phyloP scores from a whole-genome alignment of 805 yeast genomes.

The Starmerella asiatica region DNA sequence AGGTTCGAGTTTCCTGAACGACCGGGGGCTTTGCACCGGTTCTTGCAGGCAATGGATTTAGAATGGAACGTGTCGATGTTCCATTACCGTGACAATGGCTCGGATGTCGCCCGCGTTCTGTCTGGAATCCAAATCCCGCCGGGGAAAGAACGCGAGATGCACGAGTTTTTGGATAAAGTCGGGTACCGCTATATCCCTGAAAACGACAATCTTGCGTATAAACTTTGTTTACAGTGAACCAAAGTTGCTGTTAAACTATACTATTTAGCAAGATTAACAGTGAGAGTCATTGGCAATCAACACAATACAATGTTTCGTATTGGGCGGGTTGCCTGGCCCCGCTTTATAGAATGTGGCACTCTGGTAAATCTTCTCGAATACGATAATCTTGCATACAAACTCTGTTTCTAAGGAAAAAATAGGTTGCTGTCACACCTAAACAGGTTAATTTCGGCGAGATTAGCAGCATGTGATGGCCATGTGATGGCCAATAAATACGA shows the following conservation, averaged over 20 bases:
- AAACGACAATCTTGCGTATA: conserved; percentile 73
- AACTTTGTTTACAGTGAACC: conserved; percentile 58
- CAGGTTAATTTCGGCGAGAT: too few relatives aligned
- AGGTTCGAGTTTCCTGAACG: conserved; percentile 94
- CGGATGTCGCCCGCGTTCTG: conserved; percentile 82
- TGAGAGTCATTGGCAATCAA: too few relatives aligned
- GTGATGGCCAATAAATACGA: too few relatives aligned
- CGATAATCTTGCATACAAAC: conserved; percentile 67
- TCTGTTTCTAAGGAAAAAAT: conserved; percentile 57
- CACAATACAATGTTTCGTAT: too few relatives aligned
- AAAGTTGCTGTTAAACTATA: too few relatives aligned
- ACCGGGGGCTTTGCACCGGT: conserved; percentile 83
- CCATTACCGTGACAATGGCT: conserved; percentile 95
- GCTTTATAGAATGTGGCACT: too few relatives aligned
- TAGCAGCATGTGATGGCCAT: too few relatives aligned
- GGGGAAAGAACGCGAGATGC: conserved; percentile 49
- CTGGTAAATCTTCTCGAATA: conserved; percentile 73
- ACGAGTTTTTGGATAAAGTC: conserved; percentile 50
- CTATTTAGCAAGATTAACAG: too few relatives aligned
- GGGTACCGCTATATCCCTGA: conserved; percentile 74
- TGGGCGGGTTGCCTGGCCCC: too few relatives aligned
- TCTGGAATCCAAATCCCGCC: conserved; percentile 83
- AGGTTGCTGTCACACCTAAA: too few relatives aligned
- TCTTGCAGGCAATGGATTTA: conserved; percentile 53
- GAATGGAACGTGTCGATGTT: conserved; percentile 89